Evolutionary conservation across 106 monocot species (phyloP), one percentile per base, ranked within the genome.

Genomic region (Platanthera guangdongensis): DNA sequence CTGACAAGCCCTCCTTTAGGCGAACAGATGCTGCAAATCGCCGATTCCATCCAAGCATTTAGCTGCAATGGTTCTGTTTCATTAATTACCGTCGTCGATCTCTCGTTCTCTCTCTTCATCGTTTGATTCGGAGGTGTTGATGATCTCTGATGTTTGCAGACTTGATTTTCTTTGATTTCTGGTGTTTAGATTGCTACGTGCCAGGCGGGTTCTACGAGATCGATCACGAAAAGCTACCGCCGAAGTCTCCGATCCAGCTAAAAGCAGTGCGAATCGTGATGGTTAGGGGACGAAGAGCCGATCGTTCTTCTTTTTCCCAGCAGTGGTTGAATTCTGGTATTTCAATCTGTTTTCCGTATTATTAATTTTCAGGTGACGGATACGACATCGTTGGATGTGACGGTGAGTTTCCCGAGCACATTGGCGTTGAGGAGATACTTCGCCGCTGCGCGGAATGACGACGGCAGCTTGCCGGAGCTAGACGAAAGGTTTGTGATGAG

Each of bases 401-500:
- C 88, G 0, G 94, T 99, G 49, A 86, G 81, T 65, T 99, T 99
- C 57, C 89, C 94, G 10, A 92, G 91, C 88, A 82, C 76, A 51
- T 76, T 80, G 28, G 77, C 91, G 15, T 74, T 94, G 73, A 54
- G 94, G 19, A 86, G 79, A 78, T 86, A 84, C 86, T 94, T 90
- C 81, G 71, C 75, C 45, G 4, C 39, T 0, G 8, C 1, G 62
- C 63, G 4, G 52, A 21, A 25, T 9, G n/a, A 2, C 16, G 49
- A 21, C n/a, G n/a, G n/a, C 68, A 49, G 13, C 13, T 75, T 73
- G 28, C 91, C 92, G 14, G 91, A 99, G 55, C 84, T 99, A 30
- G 99, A 99, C 73, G 99, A 99, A 86, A 82, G 68, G 80, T 94
- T 94, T 81, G 90, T 99, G 51, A 92, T 92, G 89, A 87, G 94